Percentiles rank a stretch among this genome's conserved stretches.
phyloP scores from a whole-genome alignment of 768 basidiomycete species.

The Termitomyces sp. region DNA sequence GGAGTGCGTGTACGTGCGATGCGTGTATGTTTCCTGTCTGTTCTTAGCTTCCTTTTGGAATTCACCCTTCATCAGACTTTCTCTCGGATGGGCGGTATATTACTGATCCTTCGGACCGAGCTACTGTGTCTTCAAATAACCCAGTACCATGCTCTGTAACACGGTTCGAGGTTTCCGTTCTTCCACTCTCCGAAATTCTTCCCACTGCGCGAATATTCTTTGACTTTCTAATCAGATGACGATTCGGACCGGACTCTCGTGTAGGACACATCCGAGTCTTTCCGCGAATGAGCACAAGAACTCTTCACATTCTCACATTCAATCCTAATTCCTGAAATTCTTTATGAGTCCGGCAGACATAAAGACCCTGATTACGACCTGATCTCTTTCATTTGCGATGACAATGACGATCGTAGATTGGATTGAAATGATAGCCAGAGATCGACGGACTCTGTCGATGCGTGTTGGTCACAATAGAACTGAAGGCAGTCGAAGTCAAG shows the following conservation, averaged over 20 bases:
- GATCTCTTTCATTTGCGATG: neutral
- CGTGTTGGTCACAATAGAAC: too few relatives aligned
- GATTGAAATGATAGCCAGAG: neutral
- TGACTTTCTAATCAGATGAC: neutral
- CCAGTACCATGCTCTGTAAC: neutral
- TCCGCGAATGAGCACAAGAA: neutral
- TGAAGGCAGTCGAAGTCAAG: too few relatives aligned
- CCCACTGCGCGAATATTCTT: neutral
- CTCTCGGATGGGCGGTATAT: neutral
- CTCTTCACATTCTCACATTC: neutral
- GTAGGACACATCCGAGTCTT: neutral
- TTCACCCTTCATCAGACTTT: neutral
- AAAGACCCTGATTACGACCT: neutral
- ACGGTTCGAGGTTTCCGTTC: too few relatives aligned
- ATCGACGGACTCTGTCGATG: neutral
- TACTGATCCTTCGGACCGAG: neutral
- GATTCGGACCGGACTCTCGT: neutral
- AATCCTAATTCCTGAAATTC: neutral
- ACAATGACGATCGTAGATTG: neutral
- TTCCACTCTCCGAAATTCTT: neutral
- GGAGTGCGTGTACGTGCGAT: neutral
- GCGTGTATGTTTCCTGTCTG: neutral
- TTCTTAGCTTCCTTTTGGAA: neutral
- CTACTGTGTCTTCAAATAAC: neutral
- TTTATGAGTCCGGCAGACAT: too few relatives aligned